phyloP scores from a whole-genome alignment of 2,329 filamentous ascomycete genomes.

The Fusarium concolor region DNA sequence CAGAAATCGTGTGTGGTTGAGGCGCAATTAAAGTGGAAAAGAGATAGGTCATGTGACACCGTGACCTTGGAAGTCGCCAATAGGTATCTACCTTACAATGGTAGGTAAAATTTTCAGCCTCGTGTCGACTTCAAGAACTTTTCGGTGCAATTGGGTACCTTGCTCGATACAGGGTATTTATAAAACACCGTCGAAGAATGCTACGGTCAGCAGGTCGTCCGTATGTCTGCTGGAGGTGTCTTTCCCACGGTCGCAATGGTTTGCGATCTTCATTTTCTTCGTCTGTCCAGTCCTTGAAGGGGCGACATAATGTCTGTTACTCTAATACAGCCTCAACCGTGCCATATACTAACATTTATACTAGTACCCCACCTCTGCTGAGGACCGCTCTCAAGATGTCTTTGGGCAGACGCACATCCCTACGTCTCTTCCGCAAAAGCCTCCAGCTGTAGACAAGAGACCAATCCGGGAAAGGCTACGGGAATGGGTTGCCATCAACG shows the following conservation, averaged over 20 bases:
- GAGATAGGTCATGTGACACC: constrained; percentile 43
- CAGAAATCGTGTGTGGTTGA: neutral
- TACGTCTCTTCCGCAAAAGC: constrained; percentile 15
- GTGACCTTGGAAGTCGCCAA: constrained; percentile 27
- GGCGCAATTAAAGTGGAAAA: constrained; percentile 23
- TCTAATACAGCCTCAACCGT: neutral
- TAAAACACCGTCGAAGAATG: constrained; percentile 39
- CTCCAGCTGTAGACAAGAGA: constrained; percentile 15
- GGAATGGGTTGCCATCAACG: constrained; percentile 31
- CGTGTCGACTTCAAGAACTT: neutral
- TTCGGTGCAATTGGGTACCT: neutral
- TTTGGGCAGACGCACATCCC: constrained; percentile 34
- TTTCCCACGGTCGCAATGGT: constrained; percentile 36
- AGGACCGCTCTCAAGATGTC: constrained; percentile 3
- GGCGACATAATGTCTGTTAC: constrained; percentile 28
- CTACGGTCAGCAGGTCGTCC: constrained; percentile 46
- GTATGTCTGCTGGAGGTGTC: constrained; percentile 52
- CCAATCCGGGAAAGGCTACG: constrained; percentile 40
- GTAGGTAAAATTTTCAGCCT: constrained; percentile 46
- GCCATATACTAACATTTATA: constrained; percentile 12
- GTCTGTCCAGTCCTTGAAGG: constrained; percentile 12
- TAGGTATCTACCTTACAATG: no score
- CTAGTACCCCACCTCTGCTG: constrained; percentile 28
- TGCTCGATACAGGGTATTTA: constrained; percentile 4
- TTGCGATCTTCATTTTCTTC: constrained; percentile 4